These are phyloP conservation scores for Pleurostoma richardsiae DNA, from an alignment of 2,329 filamentous ascomycete genomes.

Conservation along the genomic window DNA sequence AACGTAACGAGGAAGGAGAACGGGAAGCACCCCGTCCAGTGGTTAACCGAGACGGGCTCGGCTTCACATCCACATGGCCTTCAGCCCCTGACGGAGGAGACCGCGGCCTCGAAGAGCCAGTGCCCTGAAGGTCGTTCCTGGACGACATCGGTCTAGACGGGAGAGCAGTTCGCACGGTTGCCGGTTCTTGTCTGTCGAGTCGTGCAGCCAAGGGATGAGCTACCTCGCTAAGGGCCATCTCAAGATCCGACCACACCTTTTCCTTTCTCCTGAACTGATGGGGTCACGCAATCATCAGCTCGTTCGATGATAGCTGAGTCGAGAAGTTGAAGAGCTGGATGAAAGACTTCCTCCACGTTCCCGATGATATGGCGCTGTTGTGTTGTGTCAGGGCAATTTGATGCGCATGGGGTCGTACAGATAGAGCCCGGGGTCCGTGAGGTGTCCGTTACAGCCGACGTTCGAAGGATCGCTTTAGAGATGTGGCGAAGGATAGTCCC, in stretches of 20 bases:
- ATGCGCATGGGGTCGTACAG: too few relatives aligned
- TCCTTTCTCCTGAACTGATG: background rate
- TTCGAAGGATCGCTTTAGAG: too few relatives aligned
- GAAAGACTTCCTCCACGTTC: too few relatives aligned
- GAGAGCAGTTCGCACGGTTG: conserved; percentile 12
- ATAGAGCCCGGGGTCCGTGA: too few relatives aligned
- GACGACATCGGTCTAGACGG: conserved; percentile 15
- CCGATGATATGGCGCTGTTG: too few relatives aligned
- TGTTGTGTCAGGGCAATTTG: too few relatives aligned
- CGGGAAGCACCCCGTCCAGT: conserved; percentile 5
- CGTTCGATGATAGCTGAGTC: too few relatives aligned
- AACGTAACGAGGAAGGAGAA: conserved; percentile 2
- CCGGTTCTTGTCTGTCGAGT: conserved; percentile 5
- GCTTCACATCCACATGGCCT: conserved; percentile 1
- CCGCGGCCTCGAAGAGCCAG: conserved; percentile 6
- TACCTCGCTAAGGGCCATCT: conserved; percentile 9
- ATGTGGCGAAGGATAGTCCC: too few relatives aligned
- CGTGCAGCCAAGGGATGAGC: conserved; percentile 3
- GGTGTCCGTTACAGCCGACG: too few relatives aligned
- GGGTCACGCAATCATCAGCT: too few relatives aligned
- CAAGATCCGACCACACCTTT: background rate
- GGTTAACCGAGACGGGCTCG: conserved; percentile 9
- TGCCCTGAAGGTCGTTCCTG: conserved; percentile 7
- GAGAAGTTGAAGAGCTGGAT: too few relatives aligned
- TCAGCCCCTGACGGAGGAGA: conserved; percentile 15